Evolutionary conservation across 768 basidiomycete species (phyloP), one percentile per base, ranked within the genome.

Genomic region (Agaricus sinodeliciosus): DNA sequence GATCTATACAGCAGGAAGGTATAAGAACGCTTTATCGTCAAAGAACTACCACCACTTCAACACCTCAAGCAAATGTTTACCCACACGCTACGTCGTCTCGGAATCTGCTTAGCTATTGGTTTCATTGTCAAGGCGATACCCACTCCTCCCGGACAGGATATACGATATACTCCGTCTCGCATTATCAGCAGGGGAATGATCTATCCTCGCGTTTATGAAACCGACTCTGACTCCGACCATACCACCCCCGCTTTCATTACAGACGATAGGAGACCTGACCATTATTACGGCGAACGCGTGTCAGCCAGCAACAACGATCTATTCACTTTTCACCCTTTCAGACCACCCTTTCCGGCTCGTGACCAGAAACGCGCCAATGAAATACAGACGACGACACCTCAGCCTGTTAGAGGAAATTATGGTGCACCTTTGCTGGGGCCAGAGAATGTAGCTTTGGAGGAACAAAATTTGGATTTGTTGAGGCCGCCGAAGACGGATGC

Each of bases 401-500:
- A 78, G 56, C 74, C 80, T 9, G 60, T 77, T 36, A 76, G 80
- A 13, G 75, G 65, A 1, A 28, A 59, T 0, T 65, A 77, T 2
- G 82, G 82, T 0, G 68, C 70, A 0, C 54, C 51, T 4, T 70
- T 86, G 49, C 59, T 86, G 1, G 84, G 80, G 1, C 84, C 80
- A 0, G 68, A 82, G 49, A 82, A 87, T 59, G 54, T 75, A 3
- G 74, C 75, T 3, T 35, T 85, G n/a, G 73, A 81, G 47, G 48
- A 74, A 25, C 69, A 86, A 63, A 82, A 84, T 48, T 70, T 81
- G 8, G 79, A 86, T 47, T 49, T 70, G 3, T 57, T 86, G 0
- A 79, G 80, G 9, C 81, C 82, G 41, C 85, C 85, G 3, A 75
- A 72, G 5, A 85, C 86, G 0, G 85, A 87, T 59, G 59, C 68